Conservation (phyloP, 2,329 filamentous ascomycete species). For the Apiospora koreana region DNA sequence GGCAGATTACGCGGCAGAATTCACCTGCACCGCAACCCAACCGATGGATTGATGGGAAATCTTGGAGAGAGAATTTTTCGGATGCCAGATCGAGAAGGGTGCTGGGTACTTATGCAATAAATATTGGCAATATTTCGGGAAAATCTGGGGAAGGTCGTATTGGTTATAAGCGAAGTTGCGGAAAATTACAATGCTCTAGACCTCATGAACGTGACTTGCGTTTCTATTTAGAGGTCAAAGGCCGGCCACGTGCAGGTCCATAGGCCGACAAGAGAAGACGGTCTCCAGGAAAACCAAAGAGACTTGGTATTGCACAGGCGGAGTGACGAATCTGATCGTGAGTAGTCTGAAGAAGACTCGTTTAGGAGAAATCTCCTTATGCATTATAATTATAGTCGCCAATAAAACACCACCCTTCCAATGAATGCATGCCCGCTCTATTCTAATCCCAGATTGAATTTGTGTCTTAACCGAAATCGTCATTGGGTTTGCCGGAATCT, state of each 20-base stretch:
- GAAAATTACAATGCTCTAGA: not conserved
- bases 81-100: not conserved
- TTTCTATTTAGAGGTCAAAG: not conserved
- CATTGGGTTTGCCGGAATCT: constrained; percentile 23
- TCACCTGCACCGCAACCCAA: not conserved
- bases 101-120: not conserved
- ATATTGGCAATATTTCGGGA: not conserved
- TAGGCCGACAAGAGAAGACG: not conserved
- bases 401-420: not conserved
- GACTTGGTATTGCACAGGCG: not conserved
- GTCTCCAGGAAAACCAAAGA: not conserved
- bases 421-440: constrained; percentile 6
- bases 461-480: constrained; percentile 27
- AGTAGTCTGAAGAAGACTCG: not conserved
- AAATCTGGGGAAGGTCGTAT: not conserved
- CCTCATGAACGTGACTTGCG: not conserved
- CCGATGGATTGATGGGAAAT: not conserved
- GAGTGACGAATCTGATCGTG: not conserved
- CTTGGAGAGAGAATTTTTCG: not conserved
- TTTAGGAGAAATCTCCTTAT: not conserved
- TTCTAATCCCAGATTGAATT: not conserved
- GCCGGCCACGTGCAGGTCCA: not conserved
- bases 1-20: constrained; percentile 2
- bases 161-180: not conserved
- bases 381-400: constrained; percentile 8